Base-by-base conservation (phyloP, 352 stramenopile genomes). In the Phytophthora brassicae region DNA sequence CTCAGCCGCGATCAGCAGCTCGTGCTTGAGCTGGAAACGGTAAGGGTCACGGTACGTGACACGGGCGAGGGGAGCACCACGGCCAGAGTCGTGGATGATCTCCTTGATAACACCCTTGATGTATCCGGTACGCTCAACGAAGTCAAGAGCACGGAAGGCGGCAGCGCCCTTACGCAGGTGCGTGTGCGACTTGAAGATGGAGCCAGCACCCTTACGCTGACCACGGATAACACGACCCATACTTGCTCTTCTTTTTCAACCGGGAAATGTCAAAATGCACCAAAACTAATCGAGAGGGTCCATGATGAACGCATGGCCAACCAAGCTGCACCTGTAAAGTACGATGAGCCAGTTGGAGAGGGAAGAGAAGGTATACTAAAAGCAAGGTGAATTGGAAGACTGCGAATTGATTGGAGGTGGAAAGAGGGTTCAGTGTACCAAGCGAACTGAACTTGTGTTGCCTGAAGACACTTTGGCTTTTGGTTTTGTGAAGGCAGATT, bases 101-200 rank as follows among this genome's bases (percentile, higher is more conserved):
- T 99, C 96, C 84, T 98, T 98, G 56, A 99, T 81, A 33, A 99
- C 94, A 57, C 97, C 97, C 81, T 98, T 98, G 84, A 99, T 93
- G 92, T 99, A 99, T 51, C 97, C 97, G 51, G 97, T 74, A 73
- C 88, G 86, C 77, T 97, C 85, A 13, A 97, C 89, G 76, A 97
- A 99, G 89, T 94, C 86, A 16, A 91, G 73, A 9, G 77, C 70
- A 41, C 86, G 86, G 79, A 92, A 92, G 55, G 70, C 72, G 22
- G 84, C 83, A 4, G 75, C 68, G 55, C 86, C 86, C 69, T 94
- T 88, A 47, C 86, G 83, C 66, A 86, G 75, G 72, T 88, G 72
- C 56, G 76, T 91, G 77, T 94, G 86, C 77, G 84, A 92, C 68
- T 83, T 83, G 75, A 94, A 94, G 58, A 94, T 88, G 51, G 62